Conservation (phyloP, 768 basidiomycete genomes). For the Ephemerocybe angulata region DNA sequence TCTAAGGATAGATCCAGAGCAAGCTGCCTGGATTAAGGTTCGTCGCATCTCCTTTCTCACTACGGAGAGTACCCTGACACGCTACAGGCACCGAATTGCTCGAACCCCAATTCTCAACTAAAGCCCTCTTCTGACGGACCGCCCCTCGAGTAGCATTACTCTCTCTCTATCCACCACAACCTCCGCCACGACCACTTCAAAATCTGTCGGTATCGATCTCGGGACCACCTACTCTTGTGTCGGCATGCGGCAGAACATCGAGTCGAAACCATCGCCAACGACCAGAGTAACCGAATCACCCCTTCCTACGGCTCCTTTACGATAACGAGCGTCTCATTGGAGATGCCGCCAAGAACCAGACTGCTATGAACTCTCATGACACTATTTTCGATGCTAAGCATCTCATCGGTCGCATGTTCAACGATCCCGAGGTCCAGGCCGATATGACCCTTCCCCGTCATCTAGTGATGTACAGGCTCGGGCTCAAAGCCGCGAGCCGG, state of each 20-base stretch:
- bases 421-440: constrained; percentile 78
- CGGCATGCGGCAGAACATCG: constrained; percentile 99
- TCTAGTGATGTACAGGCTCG: too few species aligned
- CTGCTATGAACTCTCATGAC: constrained; percentile 97
- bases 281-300: constrained; percentile 93
- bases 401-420: constrained; percentile 91
- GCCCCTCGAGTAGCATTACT: too few species aligned
- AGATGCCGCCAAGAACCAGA: constrained; percentile 98
- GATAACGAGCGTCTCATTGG: constrained; percentile 96
- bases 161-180: too few species aligned
- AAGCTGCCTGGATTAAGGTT: too few species aligned
- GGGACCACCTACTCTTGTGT: constrained; percentile 98
- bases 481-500: too few species aligned
- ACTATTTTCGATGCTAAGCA: constrained; percentile 98
- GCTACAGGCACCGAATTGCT: too few species aligned
- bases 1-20: too few species aligned
- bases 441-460: constrained; percentile 95
- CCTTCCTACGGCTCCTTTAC: constrained; percentile 95
- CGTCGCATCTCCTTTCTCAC: too few species aligned
- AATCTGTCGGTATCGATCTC: constrained; percentile 89
- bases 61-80: too few species aligned
- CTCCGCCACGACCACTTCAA: constrained; percentile 52
- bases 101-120: too few species aligned
- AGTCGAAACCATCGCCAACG: constrained; percentile 96
- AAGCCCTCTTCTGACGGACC: too few species aligned